phyloP scores from a whole-genome alignment of 1,284 basidiomycete species.

The Tausonia pullulans region DNA sequence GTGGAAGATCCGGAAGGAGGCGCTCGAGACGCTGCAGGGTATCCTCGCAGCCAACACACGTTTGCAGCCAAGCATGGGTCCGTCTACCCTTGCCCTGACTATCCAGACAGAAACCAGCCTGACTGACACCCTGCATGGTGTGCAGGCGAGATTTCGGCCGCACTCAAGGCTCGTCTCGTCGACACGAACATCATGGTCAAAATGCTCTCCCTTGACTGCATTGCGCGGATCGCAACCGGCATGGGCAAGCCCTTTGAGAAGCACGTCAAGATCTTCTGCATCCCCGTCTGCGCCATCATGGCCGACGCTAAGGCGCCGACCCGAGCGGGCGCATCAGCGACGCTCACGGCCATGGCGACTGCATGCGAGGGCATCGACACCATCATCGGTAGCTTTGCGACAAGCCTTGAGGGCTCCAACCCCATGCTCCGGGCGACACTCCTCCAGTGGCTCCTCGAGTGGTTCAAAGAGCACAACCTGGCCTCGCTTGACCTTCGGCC shows the following conservation, averaged over 20 bases:
- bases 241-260: slow-evolving; percentile 96
- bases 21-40: slow-evolving; percentile 70
- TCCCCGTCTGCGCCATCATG: slow-evolving; percentile 70
- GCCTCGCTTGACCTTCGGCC: slow-evolving; percentile 51
- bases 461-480: slow-evolving; percentile 54
- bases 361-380: slow-evolving; percentile 75
- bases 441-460: slow-evolving; percentile 71
- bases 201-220: slow-evolving; percentile 75
- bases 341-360: slow-evolving; percentile 71
- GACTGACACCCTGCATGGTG: slow-evolving; percentile 13
- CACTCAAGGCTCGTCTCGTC: slow-evolving; percentile 75
- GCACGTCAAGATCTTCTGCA: slow-evolving; percentile 61
- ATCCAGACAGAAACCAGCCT: background rate
- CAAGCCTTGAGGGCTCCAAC: slow-evolving; percentile 74
- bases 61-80: slow-evolving; percentile 80
- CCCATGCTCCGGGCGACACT: slow-evolving; percentile 77
- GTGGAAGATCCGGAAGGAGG: slow-evolving; percentile 97
- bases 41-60: slow-evolving; percentile 85
- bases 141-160: slow-evolving; percentile 74
- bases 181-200: slow-evolving; percentile 96
- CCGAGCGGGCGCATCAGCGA: slow-evolving; percentile 62
- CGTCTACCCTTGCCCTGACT: slow-evolving; percentile 20
- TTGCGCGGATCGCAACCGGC: slow-evolving; percentile 75
- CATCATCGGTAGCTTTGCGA: slow-evolving; percentile 64
- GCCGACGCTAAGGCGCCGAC: slow-evolving; percentile 89